phyloP scores from a whole-genome alignment of 2,329 filamentous ascomycete genomes.

The Thermothelomyces thermophilus region DNA sequence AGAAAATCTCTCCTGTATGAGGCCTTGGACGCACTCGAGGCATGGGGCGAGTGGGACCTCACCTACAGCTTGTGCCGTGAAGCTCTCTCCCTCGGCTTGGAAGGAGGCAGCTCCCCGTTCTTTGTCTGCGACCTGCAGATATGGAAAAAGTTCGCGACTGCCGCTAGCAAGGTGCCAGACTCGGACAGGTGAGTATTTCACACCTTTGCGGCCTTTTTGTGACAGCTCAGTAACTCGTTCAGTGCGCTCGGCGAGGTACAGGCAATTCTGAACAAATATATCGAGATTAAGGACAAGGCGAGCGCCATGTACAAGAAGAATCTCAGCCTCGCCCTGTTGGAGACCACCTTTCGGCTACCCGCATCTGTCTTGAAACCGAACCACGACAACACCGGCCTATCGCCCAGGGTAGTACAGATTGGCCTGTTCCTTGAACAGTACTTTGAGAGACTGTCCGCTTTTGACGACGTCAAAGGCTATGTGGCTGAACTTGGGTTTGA shows the following conservation, averaged over 20 bases:
- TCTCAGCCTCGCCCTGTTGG: conserved; percentile 29
- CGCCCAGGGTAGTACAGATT: conserved; percentile 30
- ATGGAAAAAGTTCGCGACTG: conserved; percentile 31
- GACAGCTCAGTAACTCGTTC: neutral
- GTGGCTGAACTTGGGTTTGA: conserved; percentile 36
- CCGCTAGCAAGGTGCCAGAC: conserved; percentile 28
- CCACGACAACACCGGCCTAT: conserved; percentile 10
- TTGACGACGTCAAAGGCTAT: conserved; percentile 42
- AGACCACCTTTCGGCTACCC: conserved; percentile 28
- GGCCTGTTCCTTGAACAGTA: conserved; percentile 31
- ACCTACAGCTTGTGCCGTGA: conserved; percentile 40
- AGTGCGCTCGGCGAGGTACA: conserved; percentile 29
- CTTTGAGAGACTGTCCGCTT: conserved; percentile 30
- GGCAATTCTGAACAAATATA: conserved; percentile 24
- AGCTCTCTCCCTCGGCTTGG: conserved; percentile 36
- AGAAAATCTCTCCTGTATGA: conserved; percentile 43
- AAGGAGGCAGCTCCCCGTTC: conserved; percentile 33
- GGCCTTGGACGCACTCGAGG: conserved; percentile 34
- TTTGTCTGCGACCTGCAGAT: conserved; percentile 39
- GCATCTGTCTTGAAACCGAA: conserved; percentile 15
- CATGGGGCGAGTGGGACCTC: conserved; percentile 35
- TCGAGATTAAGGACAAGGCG: conserved; percentile 24
- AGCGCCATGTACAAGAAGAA: conserved; percentile 32
- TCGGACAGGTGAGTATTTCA: conserved; percentile 22
- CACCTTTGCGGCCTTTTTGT: neutral